phyloP scores from a whole-genome alignment of 1,284 basidiomycete genomes.

The Moniliella sp. region DNA sequence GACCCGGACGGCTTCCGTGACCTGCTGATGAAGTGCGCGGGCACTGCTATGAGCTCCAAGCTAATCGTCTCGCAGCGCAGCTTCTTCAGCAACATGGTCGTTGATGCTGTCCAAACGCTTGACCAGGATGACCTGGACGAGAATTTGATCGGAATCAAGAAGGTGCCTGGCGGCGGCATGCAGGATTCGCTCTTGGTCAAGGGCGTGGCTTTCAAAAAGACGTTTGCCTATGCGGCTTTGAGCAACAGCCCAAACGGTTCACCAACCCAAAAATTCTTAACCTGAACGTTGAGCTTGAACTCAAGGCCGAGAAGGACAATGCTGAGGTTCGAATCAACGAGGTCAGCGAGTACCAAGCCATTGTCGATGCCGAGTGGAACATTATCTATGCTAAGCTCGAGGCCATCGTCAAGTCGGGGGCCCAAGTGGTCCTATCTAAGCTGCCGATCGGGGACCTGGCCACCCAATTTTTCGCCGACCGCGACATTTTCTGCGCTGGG shows the following conservation, averaged over 20 bases:
- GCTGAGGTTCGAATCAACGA: constrained; percentile 91
- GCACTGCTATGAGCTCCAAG: constrained; percentile 98
- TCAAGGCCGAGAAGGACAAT: constrained; percentile 98
- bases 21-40: constrained; percentile 80
- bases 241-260: constrained; percentile 94
- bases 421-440: constrained; percentile 91
- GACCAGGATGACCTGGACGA: constrained; percentile 88
- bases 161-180: constrained; percentile 94
- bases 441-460: constrained; percentile 94
- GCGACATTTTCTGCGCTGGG: constrained; percentile 95
- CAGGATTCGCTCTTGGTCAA: constrained; percentile 63
- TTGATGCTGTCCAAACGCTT: constrained; percentile 59
- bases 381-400: constrained; percentile 96
- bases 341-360: constrained; percentile 70
- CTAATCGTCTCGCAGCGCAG: constrained; percentile 95
- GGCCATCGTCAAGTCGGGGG: constrained; percentile 83
- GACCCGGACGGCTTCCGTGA: constrained; percentile 66
- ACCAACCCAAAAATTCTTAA: constrained; percentile 69
- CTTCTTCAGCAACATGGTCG: constrained; percentile 96
- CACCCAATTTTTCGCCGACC: constrained; percentile 97
- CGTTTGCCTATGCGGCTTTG: constrained; percentile 98
- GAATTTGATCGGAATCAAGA: constrained; percentile 90
- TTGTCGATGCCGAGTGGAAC: constrained; percentile 98
- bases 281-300: constrained; percentile 89
- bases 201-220: constrained; percentile 99